phyloP scores from a whole-genome alignment of 2,329 filamentous ascomycete genomes.

The Anisogramma anomala region DNA sequence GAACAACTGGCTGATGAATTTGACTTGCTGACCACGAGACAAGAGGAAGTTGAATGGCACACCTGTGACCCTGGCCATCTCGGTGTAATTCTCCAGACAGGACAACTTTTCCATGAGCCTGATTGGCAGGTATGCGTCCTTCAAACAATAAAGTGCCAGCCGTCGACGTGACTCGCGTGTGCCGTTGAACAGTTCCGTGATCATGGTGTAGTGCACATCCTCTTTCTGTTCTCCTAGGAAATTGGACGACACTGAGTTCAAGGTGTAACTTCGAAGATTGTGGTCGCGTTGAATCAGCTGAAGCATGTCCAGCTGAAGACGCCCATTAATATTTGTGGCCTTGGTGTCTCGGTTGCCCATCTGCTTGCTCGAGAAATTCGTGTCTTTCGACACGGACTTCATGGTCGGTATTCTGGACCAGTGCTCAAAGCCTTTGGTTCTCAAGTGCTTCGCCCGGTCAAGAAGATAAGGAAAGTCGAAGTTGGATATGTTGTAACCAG shows the following conservation, averaged over 20 bases:
- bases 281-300: slow-evolving; percentile 91
- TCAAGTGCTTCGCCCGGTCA: slow-evolving; percentile 75
- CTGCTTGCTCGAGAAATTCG: slow-evolving; percentile 93
- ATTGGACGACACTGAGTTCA: slow-evolving; percentile 91
- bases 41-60: slow-evolving; percentile 94
- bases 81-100: slow-evolving; percentile 96
- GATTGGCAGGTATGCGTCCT: slow-evolving; percentile 93
- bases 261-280: slow-evolving; percentile 88
- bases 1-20: slow-evolving; percentile 95
- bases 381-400: slow-evolving; percentile 60
- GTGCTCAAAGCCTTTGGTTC: slow-evolving; percentile 68
- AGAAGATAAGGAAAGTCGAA: slow-evolving; percentile 97
- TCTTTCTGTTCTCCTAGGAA: slow-evolving; percentile 97
- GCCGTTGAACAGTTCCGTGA: slow-evolving; percentile 94
- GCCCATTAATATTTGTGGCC: slow-evolving; percentile 84
- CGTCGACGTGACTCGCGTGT: slow-evolving; percentile 85
- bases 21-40: slow-evolving; percentile 87
- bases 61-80: slow-evolving; percentile 98
- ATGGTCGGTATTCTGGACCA: slow-evolving; percentile 70
- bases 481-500: slow-evolving; percentile 96
- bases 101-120: slow-evolving; percentile 94
- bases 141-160: slow-evolving; percentile 89
- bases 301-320: slow-evolving; percentile 85
- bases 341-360: slow-evolving; percentile 96
- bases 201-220: slow-evolving; percentile 98